Conservation (phyloP, 257 asterid genomes). For the Eustoma russellianum region DNA sequence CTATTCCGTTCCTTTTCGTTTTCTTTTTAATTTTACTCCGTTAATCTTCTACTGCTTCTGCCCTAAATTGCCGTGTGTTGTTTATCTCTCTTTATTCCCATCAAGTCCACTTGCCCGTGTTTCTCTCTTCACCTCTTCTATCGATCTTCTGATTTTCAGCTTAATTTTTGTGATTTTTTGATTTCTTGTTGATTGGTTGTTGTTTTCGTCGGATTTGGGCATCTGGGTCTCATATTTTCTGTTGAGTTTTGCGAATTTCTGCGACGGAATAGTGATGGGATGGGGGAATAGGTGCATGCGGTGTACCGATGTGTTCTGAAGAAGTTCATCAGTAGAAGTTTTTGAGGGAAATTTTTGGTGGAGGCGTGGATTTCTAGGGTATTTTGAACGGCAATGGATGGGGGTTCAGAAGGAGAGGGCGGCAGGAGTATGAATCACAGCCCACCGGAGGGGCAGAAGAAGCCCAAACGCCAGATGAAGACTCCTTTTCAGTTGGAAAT, state of each 20-base stretch:
- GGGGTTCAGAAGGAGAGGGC: conserved; percentile 74
- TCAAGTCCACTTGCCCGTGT: conserved; percentile 11
- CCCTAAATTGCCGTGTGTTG: conserved; percentile 11
- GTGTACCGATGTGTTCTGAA: neutral
- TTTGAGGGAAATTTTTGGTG: conserved; percentile 3
- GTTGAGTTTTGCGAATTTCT: neutral
- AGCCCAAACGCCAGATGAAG: conserved; percentile 99
- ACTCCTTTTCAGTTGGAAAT: conserved; percentile 90
- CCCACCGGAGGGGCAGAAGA: conserved; percentile 53
- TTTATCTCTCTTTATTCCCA: conserved; percentile 5
- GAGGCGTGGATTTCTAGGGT: conserved; percentile 32
- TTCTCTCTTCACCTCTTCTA: conserved; percentile 5
- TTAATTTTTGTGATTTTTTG: conserved; percentile 6
- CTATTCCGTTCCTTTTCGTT: neutral
- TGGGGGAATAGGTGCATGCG: neutral
- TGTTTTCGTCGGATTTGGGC: neutral
- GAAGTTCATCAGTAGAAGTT: conserved; percentile 24
- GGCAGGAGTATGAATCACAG: conserved; percentile 37
- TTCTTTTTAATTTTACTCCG: conserved; percentile 10
- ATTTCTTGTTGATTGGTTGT: neutral
- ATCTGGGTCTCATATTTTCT: conserved; percentile 5
- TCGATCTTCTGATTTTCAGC: neutral
- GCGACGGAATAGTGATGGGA: neutral
- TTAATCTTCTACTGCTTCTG: conserved; percentile 12
- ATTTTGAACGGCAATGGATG: conserved; percentile 69